A percentile compares a stretch with the other conserved stretches of the same genome.
These are phyloP conservation scores for Capsicum chinense DNA, from an alignment of 257 asterid species.

Conservation along the genomic window DNA sequence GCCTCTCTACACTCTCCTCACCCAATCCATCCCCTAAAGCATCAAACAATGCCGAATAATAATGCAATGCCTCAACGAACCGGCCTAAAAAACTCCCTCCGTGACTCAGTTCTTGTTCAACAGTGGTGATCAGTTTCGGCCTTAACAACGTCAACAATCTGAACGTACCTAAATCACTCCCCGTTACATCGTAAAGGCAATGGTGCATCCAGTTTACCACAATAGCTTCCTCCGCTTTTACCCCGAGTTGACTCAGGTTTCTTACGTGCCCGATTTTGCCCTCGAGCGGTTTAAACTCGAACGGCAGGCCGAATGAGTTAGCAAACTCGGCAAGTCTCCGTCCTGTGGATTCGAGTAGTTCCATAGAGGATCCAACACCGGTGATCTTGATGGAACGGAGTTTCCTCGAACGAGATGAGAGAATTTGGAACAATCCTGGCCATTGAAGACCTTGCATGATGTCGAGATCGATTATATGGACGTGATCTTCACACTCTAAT, in stretches of 20 bases:
- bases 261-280: slow-evolving; percentile 68
- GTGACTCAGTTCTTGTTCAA: slow-evolving; percentile 78
- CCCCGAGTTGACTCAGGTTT: slow-evolving; percentile 51
- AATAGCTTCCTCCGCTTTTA: slow-evolving; percentile 60
- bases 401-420: slow-evolving; percentile 65
- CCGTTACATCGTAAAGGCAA: slow-evolving; percentile 80
- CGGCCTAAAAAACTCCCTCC: slow-evolving; percentile 72
- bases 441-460: slow-evolving; percentile 98
- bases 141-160: slow-evolving; percentile 50
- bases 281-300: slow-evolving; percentile 67
- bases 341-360: slow-evolving; percentile 68
- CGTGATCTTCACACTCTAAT: slow-evolving; percentile 76
- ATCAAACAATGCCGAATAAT: slow-evolving; percentile 83
- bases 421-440: slow-evolving; percentile 92
- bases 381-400: slow-evolving; percentile 65
- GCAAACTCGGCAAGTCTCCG: slow-evolving; percentile 78
- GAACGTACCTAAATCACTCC: slow-evolving; percentile 67
- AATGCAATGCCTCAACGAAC: slow-evolving; percentile 86
- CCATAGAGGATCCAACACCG: slow-evolving; percentile 76
- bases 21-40: slow-evolving; percentile 80
- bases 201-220: slow-evolving; percentile 95
- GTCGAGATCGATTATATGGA: slow-evolving; percentile 93
- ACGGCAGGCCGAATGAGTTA: slow-evolving; percentile 64
- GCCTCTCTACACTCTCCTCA: slow-evolving; percentile 77
- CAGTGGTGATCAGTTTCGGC: slow-evolving; percentile 77